Conservation (phyloP, 495 filamentous ascomycete genomes). For the Platismatia glauca region DNA sequence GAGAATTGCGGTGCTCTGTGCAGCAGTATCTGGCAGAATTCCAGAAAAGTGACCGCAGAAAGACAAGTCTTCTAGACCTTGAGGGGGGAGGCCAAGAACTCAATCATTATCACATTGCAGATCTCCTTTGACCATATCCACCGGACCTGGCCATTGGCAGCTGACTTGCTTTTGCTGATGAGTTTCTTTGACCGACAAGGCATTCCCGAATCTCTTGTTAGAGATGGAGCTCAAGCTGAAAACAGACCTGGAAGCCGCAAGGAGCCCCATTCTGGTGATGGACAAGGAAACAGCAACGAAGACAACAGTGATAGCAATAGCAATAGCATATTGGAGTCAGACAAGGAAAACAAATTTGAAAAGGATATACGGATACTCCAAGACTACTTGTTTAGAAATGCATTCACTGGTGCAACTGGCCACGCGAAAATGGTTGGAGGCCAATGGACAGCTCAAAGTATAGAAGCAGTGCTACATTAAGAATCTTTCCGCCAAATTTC, state of each 20-base stretch:
- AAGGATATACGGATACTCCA: too few relatives aligned
- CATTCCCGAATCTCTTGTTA: slow-evolving; percentile 20
- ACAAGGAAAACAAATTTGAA: too few relatives aligned
- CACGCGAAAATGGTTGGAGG: slow-evolving; percentile 36
- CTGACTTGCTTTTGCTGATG: slow-evolving; percentile 29
- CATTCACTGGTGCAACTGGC: slow-evolving; percentile 41
- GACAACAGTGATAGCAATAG: too few relatives aligned
- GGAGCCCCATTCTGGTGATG: background rate
- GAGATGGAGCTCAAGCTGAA: background rate
- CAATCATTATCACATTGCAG: slow-evolving; percentile 40
- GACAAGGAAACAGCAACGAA: background rate
- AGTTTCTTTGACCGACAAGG: slow-evolving; percentile 30
- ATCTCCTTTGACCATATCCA: slow-evolving; percentile 41
- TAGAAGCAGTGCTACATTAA: slow-evolving; percentile 25
- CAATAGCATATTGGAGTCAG: too few relatives aligned
- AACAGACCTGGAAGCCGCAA: background rate
- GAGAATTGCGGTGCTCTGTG: slow-evolving; percentile 21
- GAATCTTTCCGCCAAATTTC: slow-evolving; percentile 32
- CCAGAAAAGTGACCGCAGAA: slow-evolving; percentile 27
- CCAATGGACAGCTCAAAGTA: slow-evolving; percentile 29
- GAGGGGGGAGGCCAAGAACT: slow-evolving; percentile 34
- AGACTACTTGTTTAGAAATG: slow-evolving; percentile 28
- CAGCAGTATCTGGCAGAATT: slow-evolving; percentile 34
- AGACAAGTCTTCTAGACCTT: slow-evolving; percentile 30
- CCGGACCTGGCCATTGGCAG: slow-evolving; percentile 21